phyloP scores from a whole-genome alignment of 495 filamentous ascomycete genomes.

The Clohesyomyces aquaticus region DNA sequence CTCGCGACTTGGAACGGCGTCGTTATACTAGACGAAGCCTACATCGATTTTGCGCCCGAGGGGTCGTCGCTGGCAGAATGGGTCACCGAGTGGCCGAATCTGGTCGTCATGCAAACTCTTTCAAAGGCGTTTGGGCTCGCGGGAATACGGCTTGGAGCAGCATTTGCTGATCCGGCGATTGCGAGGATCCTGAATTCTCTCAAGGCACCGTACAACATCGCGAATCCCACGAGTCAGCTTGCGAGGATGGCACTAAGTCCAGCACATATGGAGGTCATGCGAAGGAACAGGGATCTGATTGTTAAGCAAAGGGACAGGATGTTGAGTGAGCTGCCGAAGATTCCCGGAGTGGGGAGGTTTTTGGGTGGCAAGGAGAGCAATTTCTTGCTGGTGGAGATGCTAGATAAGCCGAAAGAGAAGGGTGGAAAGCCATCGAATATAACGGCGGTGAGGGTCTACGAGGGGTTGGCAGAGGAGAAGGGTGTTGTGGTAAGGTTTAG shows the following conservation, averaged over 20 bases:
- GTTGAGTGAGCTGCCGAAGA: slow-evolving; percentile 69
- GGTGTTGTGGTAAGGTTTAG: slow-evolving; percentile 93
- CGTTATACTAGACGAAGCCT: slow-evolving; percentile 92
- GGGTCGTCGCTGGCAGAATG: slow-evolving; percentile 85
- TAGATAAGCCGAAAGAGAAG: slow-evolving; percentile 60
- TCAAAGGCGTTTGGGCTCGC: slow-evolving; percentile 96
- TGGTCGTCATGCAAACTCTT: slow-evolving; percentile 96
- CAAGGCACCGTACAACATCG: slow-evolving; percentile 95
- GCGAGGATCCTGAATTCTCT: slow-evolving; percentile 79
- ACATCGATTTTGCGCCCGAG: slow-evolving; percentile 88
- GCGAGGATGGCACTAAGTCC: slow-evolving; percentile 71
- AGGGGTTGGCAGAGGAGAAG: slow-evolving; percentile 79
- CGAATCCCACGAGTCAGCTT: slow-evolving; percentile 80
- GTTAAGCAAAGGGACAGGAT: slow-evolving; percentile 76
- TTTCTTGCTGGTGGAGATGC: slow-evolving; percentile 86
- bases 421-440: slow-evolving; percentile 76
- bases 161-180: slow-evolving; percentile 63
- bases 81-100: slow-evolving; percentile 91
- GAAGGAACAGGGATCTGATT: slow-evolving; percentile 65
- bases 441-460: slow-evolving; percentile 77
- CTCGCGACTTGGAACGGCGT: slow-evolving; percentile 96
- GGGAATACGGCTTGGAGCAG: slow-evolving; percentile 77
- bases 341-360: slow-evolving; percentile 79
- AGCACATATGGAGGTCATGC: slow-evolving; percentile 72
- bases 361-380: slow-evolving; percentile 81